A percentile compares a stretch with the other conserved stretches of the same genome.
phyloP scores from a whole-genome alignment of 2,329 filamentous ascomycete genomes.

The Cercospora sp. region DNA sequence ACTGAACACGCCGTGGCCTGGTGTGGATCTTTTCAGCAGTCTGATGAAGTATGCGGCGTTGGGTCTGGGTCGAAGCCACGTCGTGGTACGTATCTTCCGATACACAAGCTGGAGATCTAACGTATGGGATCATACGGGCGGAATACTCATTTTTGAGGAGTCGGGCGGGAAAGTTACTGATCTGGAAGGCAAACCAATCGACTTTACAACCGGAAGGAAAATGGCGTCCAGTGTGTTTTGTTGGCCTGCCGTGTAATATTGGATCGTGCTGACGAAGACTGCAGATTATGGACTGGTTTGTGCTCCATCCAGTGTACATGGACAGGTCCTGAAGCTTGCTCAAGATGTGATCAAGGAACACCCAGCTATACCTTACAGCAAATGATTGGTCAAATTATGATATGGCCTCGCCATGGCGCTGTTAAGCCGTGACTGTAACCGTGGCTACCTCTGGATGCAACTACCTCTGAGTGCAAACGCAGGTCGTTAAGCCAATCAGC shows the following conservation, averaged over 20 bases:
- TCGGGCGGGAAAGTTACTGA: conserved; percentile 55
- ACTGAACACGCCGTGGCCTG: conserved; percentile 50
- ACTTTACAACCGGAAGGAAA: conserved; percentile 43
- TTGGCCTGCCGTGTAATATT: background rate
- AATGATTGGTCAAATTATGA: background rate
- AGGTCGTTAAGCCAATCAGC: no score
- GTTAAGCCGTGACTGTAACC: background rate
- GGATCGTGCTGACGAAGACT: conserved; percentile 9
- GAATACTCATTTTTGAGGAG: conserved; percentile 29
- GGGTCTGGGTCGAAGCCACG: conserved; percentile 25
- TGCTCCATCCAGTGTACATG: conserved; percentile 28
- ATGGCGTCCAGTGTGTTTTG: conserved; percentile 27
- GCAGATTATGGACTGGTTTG: conserved; percentile 31
- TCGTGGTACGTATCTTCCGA: conserved; percentile 31
- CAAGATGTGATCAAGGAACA: conserved; percentile 23
- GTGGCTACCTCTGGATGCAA: no score
- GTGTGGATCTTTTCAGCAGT: conserved; percentile 54
- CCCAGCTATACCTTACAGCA: conserved; percentile 15
- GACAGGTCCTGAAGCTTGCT: conserved; percentile 23
- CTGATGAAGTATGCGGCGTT: conserved; percentile 47
- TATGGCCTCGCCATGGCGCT: background rate
- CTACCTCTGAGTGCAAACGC: no score
- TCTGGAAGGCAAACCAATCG: conserved; percentile 52
- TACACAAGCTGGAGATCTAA: conserved; percentile 31
- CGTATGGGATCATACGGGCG: conserved; percentile 60